A percentile compares a stretch with the other conserved stretches of the same genome.
phyloP scores from a whole-genome alignment of 2,329 filamentous ascomycete species.

The Penicillium sp. region DNA sequence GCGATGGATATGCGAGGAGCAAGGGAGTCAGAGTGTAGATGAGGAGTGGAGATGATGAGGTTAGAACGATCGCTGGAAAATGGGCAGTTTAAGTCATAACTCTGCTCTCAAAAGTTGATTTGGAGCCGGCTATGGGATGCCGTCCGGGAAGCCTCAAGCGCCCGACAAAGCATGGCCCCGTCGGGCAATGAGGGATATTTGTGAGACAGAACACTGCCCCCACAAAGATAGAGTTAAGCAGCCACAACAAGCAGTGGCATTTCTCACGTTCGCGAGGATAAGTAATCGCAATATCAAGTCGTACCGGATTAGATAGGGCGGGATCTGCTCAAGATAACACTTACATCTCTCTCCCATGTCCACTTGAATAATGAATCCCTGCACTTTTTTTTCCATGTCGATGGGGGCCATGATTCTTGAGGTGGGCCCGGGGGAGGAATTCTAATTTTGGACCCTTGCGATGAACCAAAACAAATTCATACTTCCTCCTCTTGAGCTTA shows the following conservation, averaged over 20 bases:
- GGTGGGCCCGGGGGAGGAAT: not conserved
- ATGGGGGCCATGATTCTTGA: not conserved
- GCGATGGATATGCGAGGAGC: not conserved
- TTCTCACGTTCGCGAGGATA: not conserved
- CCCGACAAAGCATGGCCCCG: not conserved
- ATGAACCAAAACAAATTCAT: not conserved
- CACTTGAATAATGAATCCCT: not conserved
- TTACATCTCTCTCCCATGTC: not conserved
- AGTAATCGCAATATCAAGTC: not conserved
- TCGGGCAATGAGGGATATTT: not conserved
- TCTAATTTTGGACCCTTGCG: not conserved
- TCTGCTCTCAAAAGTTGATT: not conserved
- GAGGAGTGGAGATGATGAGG: not conserved
- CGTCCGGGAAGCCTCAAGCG: not conserved
- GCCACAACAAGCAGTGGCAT: not conserved
- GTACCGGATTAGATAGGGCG: not conserved
- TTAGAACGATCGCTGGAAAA: not conserved
- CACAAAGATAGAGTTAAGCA: not conserved
- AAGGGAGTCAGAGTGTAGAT: not conserved
- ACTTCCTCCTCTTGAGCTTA: not conserved
- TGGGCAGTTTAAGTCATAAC: not conserved
- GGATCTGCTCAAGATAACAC: not conserved
- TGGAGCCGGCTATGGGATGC: too few species aligned
- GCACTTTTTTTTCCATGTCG: not conserved
- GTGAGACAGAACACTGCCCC: not conserved